Evolutionary conservation across 2,329 filamentous ascomycete species (phyloP), one percentile per base, ranked within the genome.

Genomic region (Chaetoscypha palmicola): DNA sequence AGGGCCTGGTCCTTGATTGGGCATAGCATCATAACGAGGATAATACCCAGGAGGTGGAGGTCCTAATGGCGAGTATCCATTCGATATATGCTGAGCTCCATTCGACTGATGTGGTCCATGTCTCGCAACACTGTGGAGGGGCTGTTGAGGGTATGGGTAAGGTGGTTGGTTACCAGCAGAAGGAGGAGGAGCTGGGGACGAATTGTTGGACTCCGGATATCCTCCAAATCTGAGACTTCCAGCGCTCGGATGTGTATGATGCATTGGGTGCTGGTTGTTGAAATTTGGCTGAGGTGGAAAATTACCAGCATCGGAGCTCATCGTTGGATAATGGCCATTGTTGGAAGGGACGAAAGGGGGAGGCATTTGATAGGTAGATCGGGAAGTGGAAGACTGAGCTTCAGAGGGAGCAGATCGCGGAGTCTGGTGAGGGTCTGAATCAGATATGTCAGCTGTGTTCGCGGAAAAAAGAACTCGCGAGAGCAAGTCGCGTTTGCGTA

Each of bases 211-310:
- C 14, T 69, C 71, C 23, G 70, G 64, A 48, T 75, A 73, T 5
- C 66, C 67, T 24, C 74, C 74, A 54, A 81, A 79, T 49, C 78
- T 68, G 40, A 79, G 63, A 57, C 71, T 78, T 28, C 73, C 68
- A 46, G 71, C 71, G 58, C 73, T 79, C 11, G 68, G 69, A 42
- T 74, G 76, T 31, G 69, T 60, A 40, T 76, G 72, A 51, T 78
- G 73, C 53, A 72, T 55, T 50, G 59, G 52, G 53, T 60, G 49
- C 41, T 60, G 48, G 45, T 55, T 55, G 24, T 53, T 53, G 41
- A 54, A 51, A 12, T 39, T 31, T 21, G 50, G 50, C 23, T 47
- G 54, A 28, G 45, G 41, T 17, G 53, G 46, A 12, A 54, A 45
- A 21, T 52, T 51, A 22, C 46, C 34, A 33, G 42, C 31, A 8